Conservation (phyloP, 2,329 filamentous ascomycete species). For the Neopestalotiopsis clavispora region DNA sequence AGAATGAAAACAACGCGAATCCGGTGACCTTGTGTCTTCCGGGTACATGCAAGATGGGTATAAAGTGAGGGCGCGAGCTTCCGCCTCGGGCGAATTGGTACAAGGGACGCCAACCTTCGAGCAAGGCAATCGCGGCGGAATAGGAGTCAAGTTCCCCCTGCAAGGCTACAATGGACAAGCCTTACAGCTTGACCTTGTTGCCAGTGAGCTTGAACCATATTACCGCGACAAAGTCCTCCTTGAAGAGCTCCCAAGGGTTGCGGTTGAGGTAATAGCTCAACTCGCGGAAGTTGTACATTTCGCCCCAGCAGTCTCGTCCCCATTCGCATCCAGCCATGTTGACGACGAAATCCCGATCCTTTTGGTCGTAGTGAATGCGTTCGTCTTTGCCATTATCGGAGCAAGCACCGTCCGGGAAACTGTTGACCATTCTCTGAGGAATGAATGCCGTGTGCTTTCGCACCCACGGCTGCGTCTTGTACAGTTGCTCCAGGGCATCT, state of each 20-base stretch:
- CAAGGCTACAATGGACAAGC: not conserved
- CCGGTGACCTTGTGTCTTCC: not conserved
- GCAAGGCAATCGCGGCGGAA: not conserved
- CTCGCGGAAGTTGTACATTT: constrained; percentile 95
- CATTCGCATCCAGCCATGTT: constrained; percentile 99
- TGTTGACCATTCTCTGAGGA: constrained; percentile 90
- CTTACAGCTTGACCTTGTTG: constrained; percentile 60
- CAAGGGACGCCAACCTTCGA: not conserved
- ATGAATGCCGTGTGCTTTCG: constrained; percentile 87
- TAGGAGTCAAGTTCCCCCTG: not conserved
- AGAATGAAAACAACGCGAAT: constrained; percentile 4
- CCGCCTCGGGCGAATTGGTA: not conserved
- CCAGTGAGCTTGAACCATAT: constrained; percentile 69
- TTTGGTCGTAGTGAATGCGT: constrained; percentile 82
- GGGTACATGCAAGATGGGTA: constrained; percentile 14
- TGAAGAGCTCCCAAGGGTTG: constrained; percentile 77
- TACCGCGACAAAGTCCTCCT: constrained; percentile 67
- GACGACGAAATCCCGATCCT: constrained; percentile 89
- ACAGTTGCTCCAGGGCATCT: constrained; percentile 91
- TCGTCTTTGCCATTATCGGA: constrained; percentile 76
- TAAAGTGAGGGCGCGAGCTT: not conserved
- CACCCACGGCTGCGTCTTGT: constrained; percentile 90
- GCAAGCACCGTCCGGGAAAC: constrained; percentile 90
- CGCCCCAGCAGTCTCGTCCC: constrained; percentile 95
- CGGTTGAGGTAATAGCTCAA: constrained; percentile 90